Evolutionary conservation across 805 yeast genomes (phyloP).

Genomic region (Cyberlindnera maclurae): DNA sequence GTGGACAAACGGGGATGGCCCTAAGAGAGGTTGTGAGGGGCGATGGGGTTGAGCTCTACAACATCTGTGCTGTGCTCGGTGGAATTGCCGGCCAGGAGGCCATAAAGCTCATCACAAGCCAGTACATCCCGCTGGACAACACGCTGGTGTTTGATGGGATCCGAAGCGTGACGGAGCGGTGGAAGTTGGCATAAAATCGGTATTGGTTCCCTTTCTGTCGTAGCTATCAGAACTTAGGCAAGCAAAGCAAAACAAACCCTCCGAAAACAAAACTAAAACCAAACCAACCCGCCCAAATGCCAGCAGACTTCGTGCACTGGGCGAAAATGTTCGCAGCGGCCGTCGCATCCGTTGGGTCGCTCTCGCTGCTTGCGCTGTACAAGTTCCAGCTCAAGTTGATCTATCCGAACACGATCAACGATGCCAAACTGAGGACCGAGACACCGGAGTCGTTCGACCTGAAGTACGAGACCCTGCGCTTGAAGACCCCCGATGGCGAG

Average conservation of each 20-base stretch:
- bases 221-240: too few relatives aligned
- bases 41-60: slow-evolving; percentile 42
- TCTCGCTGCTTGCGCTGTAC: slow-evolving; percentile 48
- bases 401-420: slow-evolving; percentile 79
- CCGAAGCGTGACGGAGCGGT: slow-evolving; percentile 35
- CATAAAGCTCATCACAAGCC: slow-evolving; percentile 67
- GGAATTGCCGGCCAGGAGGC: slow-evolving; percentile 85
- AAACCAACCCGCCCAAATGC: too few relatives aligned
- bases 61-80: slow-evolving; percentile 65
- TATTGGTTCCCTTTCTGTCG: too few relatives aligned
- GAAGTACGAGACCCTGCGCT: slow-evolving; percentile 51
- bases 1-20: slow-evolving; percentile 9
- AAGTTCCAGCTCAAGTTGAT: slow-evolving; percentile 57
- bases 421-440: slow-evolving; percentile 62
- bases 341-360: slow-evolving; percentile 36
- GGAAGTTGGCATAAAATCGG: slow-evolving; percentile 8
- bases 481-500: slow-evolving; percentile 67
- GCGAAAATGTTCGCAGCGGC: slow-evolving; percentile 35
- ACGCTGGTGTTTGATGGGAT: slow-evolving; percentile 70
- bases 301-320: neutral
- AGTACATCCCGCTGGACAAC: slow-evolving; percentile 74
- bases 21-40: slow-evolving; percentile 31
- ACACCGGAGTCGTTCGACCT: slow-evolving; percentile 69
- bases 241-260: too few relatives aligned
- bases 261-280: too few relatives aligned